Percentiles rank a stretch among this genome's conserved stretches.
Conservation (phyloP, 352 stramenopile species). For the Phytophthora agathidicida region DNA sequence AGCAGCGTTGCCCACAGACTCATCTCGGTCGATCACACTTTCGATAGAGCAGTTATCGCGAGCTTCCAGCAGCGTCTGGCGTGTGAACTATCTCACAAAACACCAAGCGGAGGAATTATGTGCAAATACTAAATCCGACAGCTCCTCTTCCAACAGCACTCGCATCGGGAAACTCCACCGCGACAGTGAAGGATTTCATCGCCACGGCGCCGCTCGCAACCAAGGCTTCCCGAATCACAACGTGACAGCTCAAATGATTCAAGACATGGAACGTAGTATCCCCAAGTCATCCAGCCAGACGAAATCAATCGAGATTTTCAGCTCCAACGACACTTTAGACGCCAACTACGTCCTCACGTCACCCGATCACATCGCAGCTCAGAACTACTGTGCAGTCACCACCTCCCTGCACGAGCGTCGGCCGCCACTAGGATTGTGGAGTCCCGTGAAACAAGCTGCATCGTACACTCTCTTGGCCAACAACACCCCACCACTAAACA, state of each 20-base stretch:
- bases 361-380: conserved; percentile 44
- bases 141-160: background rate
- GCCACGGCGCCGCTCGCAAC: conserved; percentile 51
- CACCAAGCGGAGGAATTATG: conserved; percentile 7
- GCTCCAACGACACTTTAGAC: conserved; percentile 61
- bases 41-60: conserved; percentile 31
- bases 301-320: conserved; percentile 53
- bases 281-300: conserved; percentile 34
- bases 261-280: conserved; percentile 22
- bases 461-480: conserved; percentile 19
- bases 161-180: conserved; percentile 56
- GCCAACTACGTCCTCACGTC: conserved; percentile 75
- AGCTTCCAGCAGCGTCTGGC: conserved; percentile 53
- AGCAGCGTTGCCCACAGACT: conserved; percentile 16
- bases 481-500: conserved; percentile 2
- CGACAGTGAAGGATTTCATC: conserved; percentile 57
- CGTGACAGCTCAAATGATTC: conserved; percentile 36
- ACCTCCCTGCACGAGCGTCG: conserved; percentile 34
- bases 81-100: conserved; percentile 21
- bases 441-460: conserved; percentile 38
- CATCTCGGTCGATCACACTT: conserved; percentile 29
- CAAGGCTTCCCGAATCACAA: conserved; percentile 65
- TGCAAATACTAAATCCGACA: background rate
- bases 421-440: conserved; percentile 45
- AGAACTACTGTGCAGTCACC: conserved; percentile 62